Base-by-base conservation (phyloP, 2,329 filamentous ascomycete genomes). In the Penicillium concentricum region DNA sequence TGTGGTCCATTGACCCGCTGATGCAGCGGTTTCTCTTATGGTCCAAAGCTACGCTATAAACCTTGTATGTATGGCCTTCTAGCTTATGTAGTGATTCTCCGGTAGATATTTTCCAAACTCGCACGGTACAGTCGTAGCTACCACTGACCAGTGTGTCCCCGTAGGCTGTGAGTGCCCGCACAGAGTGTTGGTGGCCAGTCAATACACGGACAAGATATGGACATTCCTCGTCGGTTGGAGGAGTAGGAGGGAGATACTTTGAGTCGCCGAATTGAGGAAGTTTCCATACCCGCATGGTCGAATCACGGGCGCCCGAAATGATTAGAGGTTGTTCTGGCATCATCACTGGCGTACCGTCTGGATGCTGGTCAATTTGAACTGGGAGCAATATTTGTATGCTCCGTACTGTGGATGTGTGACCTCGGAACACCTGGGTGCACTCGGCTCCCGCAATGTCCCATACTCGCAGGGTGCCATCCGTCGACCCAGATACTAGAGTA, bases 31-130 rank as follows among this genome's bases (percentile, higher is more conserved):
- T 95, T 57, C 94, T 89, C 67, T 89, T 87, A 64, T 92, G 88
- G 68, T 99, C 94, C 18, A 97, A 79, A 7, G 97, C 94, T 7
- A 99, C 94, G 58, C 92, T 96, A 73, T 99, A 99, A 0, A 99
- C 94, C 74, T 97, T 97, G 70, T 92, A 87, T 0, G 85, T 84
- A 72, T 99, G 94, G 0, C 94, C 94, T 59, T 89, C 86, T 4
- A 99, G 81, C 15, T 90, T 86, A 69, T 96, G 91, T 3, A 94
- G 72, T 4, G 88, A 85, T 69, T 97, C 92, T 46, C 94, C 94
- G 0, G 92, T 99, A 51, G 92, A 97, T 65, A 99, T 96, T 67
- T 89, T 92, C 94, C 94, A 99, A 1, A 99, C 93, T 35, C 93
- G 86, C 4, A 99, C 94, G 0, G 90, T 93, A 73, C 87, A 92